phyloP scores from a whole-genome alignment of 2,329 filamentous ascomycete species.

The Alternaria solani region DNA sequence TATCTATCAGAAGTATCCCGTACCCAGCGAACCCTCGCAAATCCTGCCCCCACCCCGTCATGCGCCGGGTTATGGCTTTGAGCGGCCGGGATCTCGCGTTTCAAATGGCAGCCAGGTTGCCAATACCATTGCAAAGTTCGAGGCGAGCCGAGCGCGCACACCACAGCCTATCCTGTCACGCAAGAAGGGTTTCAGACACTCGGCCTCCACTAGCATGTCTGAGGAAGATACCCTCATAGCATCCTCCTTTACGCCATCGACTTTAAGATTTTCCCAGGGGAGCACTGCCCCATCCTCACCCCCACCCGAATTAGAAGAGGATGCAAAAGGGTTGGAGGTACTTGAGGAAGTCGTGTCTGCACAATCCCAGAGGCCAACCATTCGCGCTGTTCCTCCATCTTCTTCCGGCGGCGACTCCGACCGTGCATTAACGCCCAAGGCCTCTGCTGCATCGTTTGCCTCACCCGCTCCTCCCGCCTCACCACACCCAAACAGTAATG shows the following conservation, averaged over 20 bases:
- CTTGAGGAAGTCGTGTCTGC: slow-evolving; percentile 44
- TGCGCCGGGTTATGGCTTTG: slow-evolving; percentile 50
- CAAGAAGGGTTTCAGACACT: slow-evolving; percentile 48
- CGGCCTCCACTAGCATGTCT: slow-evolving; percentile 49
- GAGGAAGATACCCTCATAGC: slow-evolving; percentile 50
- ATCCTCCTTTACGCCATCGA: slow-evolving; percentile 48
- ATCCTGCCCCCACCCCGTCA: slow-evolving; percentile 51
- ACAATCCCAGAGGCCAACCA: slow-evolving; percentile 39
- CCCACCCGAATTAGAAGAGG: slow-evolving; percentile 38
- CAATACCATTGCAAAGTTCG: slow-evolving; percentile 51
- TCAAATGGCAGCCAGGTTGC: slow-evolving; percentile 49
- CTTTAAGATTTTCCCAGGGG: slow-evolving; percentile 50
- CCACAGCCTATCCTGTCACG: slow-evolving; percentile 45
- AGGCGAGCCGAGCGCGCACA: slow-evolving; percentile 44
- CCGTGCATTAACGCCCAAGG: slow-evolving; percentile 47
- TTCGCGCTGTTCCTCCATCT: slow-evolving; percentile 50
- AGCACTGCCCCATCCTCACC: slow-evolving; percentile 52
- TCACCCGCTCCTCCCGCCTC: slow-evolving; percentile 40
- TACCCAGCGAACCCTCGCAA: slow-evolving; percentile 51
- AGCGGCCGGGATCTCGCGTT: slow-evolving; percentile 50
- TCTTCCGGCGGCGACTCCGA: slow-evolving; percentile 44
- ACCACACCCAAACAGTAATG: slow-evolving; percentile 33
- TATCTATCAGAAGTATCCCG: slow-evolving; percentile 51
- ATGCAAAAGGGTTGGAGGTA: slow-evolving; percentile 43
- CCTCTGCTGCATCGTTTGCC: slow-evolving; percentile 49